Evolutionary conservation across 257 asterid species (phyloP), one percentile per base, ranked within the genome.

Genomic region (Haberlea rhodopensis): DNA sequence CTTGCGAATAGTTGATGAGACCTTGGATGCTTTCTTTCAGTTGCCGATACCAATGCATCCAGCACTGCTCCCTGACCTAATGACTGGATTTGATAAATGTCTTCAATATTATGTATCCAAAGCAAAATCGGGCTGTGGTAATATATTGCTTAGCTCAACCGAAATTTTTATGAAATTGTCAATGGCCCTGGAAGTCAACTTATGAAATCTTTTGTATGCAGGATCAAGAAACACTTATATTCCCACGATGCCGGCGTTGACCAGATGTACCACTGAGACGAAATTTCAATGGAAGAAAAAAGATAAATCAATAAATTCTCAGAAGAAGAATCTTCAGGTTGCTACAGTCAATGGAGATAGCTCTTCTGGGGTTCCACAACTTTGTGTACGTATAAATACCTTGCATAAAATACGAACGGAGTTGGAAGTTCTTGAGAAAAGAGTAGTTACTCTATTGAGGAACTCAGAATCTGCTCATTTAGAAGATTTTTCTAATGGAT

Each of bases 1-100:
- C 74, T 82, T 94, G 65, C 84, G 99, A 57, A 72, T 82, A 62
- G 82, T 87, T 49, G 96, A 87, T 27, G 99, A 94, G 77, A 94
- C 95, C 2, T 67, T 94, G 73, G 99, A 90, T 43, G 96, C 97
- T 57, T 94, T 78, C 75, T 94, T 94, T 74, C 83, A 68, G 78
- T 83, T 94, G 75, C 99, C 99, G 64, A 94, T 94, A 82, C 96
- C 95, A 43, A 88, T 84, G 87, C 99, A 94, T 77, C 96, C 96
- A 16, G 94, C 92, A 57, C 74, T 87, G 60, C 96, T 94, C 51
- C 99, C 97, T 0, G 96, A 90, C 72, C 69, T 94, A 72, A 80
- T 90, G 71, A 49, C 69, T 34, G 97, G 97, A 66, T 90, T 94
- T 7, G 97, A 94, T 67, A 86, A 82, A 77, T 90, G 95, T 75